These are phyloP conservation scores for Cladorrhinum sp. DNA, from an alignment of 2,329 filamentous ascomycete genomes.

Conservation along the genomic window DNA sequence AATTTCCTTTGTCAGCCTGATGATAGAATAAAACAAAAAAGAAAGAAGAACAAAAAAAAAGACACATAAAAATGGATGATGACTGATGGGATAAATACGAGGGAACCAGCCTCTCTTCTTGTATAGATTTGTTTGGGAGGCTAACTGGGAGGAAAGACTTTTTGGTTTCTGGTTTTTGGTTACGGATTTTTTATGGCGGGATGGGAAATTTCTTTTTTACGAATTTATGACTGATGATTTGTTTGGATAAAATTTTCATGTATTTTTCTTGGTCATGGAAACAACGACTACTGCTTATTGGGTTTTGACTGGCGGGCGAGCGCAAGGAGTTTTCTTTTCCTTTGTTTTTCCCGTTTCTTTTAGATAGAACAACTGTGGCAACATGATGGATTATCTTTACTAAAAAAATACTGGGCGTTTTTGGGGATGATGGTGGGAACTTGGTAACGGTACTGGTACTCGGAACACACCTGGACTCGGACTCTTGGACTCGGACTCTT, in stretches of 20 bases:
- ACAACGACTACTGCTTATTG: background rate
- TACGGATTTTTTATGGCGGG: background rate
- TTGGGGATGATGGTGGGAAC: conserved; percentile 3
- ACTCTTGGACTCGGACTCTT: background rate
- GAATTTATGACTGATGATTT: conserved; percentile 16
- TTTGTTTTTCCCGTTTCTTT: conserved; percentile 1
- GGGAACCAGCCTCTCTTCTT: background rate
- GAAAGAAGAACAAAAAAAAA: conserved; percentile 9
- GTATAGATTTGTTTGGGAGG: background rate
- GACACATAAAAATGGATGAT: conserved; percentile 11
- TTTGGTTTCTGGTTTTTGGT: conserved; percentile 1
- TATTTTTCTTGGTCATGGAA: background rate
- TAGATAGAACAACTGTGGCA: conserved; percentile 6
- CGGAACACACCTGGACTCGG: background rate
- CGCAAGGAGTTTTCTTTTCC: background rate
- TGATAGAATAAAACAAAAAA: background rate
- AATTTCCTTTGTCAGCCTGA: background rate
- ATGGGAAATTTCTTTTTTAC: background rate
- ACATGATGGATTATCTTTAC: background rate
- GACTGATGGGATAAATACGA: conserved; percentile 6
- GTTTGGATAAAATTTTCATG: background rate
- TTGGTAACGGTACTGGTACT: background rate
- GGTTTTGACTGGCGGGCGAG: background rate
- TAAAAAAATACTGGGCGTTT: background rate
- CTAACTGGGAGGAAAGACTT: conserved; percentile 8